Base-by-base conservation (phyloP, 164 flowering plant species). In the Tetracentron sinense region DNA sequence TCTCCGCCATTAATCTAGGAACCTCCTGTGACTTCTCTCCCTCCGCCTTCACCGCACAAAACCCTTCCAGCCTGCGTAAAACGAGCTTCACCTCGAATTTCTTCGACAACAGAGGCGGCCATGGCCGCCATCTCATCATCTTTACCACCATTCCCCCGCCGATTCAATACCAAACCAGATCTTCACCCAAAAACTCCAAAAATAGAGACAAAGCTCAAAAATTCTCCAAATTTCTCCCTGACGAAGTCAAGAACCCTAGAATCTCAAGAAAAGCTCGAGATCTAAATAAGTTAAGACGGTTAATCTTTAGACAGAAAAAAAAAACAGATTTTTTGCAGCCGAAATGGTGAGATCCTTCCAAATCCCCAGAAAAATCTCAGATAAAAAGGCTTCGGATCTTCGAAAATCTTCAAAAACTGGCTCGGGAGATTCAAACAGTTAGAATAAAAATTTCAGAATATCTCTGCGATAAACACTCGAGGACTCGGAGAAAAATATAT, bases 81-180 rank as follows among this genome's bases (percentile, higher is more conserved):
- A 76, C 74, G 14, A 95, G 70, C 70, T 69, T 88, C 56, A 92
- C 97, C 78, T 84, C 87, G 70, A 77, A 92, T 77, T 89, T 91
- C 70, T 58, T 85, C 71, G 89, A 57, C 55, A 67, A 46, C 57
- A 78, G 61, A 7, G 96, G 94, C 69, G 96, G 96, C 99, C 97
- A 89, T 31, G 97, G 97, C 70, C 96, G 79, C 99, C 99, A 89
- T 76, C 72, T 81, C 87, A 92, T 95, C 95, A 91, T 89, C 79
- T 79, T 89, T 87, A 86, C 99, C 78, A 84, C 97, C 97, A 85
- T 91, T 75, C 58, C 51, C 42, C 62, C 25, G 38, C 44, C n/a
- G 5, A 17, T 29, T 28, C 63, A 8, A 46, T 7, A 7, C 6
- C 35, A 49, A 16, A 35, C 27, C 56, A 63, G 21, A 38, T 42